Conservation (phyloP, 1,139 yeast genomes). For the Candida glucosophila region DNA sequence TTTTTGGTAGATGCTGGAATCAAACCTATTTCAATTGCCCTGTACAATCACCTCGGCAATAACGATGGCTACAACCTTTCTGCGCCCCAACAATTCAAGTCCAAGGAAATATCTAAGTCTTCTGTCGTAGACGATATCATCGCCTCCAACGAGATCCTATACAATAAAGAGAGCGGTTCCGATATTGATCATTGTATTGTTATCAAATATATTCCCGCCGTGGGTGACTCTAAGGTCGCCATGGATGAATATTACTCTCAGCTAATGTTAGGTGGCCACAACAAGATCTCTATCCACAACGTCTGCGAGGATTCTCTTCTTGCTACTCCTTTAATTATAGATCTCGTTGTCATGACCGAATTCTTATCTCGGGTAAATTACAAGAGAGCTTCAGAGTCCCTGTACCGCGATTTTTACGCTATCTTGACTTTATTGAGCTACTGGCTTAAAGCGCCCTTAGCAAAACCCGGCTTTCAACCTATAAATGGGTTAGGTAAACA, state of each 20-base stretch:
- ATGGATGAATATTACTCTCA: slow-evolving; percentile 98
- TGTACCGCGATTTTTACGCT: slow-evolving; percentile 67
- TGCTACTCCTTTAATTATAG: slow-evolving; percentile 92
- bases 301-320: slow-evolving; percentile 93
- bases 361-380: slow-evolving; percentile 81
- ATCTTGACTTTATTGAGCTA: slow-evolving; percentile 82
- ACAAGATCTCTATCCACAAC: slow-evolving; percentile 86
- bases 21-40: slow-evolving; percentile 87
- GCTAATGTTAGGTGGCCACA: slow-evolving; percentile 96
- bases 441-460: slow-evolving; percentile 95
- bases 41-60: slow-evolving; percentile 94
- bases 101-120: slow-evolving; percentile 89
- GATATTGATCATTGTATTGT: slow-evolving; percentile 91
- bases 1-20: slow-evolving; percentile 96
- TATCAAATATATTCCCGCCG: slow-evolving; percentile 88
- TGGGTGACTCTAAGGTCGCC: slow-evolving; percentile 94
- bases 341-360: slow-evolving; percentile 83
- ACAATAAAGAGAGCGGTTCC: slow-evolving; percentile 73
- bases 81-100: slow-evolving; percentile 87
- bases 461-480: slow-evolving; percentile 85
- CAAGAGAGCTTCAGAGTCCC: slow-evolving; percentile 40
- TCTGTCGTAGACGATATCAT: slow-evolving; percentile 94
- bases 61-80: slow-evolving; percentile 91
- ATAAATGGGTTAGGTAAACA: slow-evolving; percentile 94
- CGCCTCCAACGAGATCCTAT: slow-evolving; percentile 78